Conservation (phyloP, 495 filamentous ascomycete genomes). For the Aspergillus diversus region DNA sequence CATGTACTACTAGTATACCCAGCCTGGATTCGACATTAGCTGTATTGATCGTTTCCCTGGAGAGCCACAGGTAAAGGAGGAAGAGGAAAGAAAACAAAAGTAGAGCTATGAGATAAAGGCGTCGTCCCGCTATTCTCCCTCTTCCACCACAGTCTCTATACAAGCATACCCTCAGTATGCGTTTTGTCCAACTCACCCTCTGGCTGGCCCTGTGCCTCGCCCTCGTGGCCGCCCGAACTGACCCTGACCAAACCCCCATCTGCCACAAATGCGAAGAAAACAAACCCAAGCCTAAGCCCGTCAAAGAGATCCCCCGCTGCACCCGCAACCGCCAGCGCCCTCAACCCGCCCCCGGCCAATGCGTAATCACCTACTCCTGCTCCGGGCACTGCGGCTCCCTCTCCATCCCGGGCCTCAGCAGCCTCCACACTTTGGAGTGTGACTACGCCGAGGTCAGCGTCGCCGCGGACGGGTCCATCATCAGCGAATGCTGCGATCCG, state of each 20-base stretch:
- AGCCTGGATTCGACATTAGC: too few species aligned
- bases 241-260: neutral
- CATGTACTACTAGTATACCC: too few species aligned
- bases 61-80: too few species aligned
- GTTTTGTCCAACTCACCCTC: neutral
- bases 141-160: too few species aligned
- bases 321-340: neutral
- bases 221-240: neutral
- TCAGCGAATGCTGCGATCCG: slow-evolving; percentile 7
- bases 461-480: neutral
- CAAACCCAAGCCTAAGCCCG: neutral
- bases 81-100: too few species aligned
- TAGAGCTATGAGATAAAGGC: too few species aligned
- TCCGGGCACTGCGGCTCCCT: slow-evolving; percentile 1
- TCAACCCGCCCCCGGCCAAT: neutral
- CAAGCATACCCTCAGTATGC: neutral
- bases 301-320: neutral
- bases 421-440: neutral
- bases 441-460: slow-evolving; percentile 9
- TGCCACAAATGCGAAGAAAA: slow-evolving; percentile 2
- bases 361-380: neutral
- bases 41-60: too few species aligned
- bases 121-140: too few species aligned
- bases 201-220: neutral
- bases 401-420: neutral